Evolutionary conservation across 495 filamentous ascomycete species (phyloP).

Genomic region (Aspergillus homomorphus): DNA sequence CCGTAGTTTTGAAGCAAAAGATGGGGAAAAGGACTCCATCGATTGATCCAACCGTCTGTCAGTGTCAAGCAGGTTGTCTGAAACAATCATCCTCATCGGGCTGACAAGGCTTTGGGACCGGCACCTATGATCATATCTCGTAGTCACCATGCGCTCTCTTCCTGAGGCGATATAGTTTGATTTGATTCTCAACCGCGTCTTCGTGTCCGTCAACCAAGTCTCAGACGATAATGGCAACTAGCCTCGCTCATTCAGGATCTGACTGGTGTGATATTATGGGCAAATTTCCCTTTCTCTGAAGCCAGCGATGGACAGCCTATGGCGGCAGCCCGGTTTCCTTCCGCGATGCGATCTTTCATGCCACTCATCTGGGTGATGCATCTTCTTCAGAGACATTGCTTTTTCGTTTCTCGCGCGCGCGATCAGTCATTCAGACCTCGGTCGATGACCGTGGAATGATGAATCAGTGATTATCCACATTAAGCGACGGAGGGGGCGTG

Average conservation of each 20-base stretch:
- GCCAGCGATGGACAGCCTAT: not conserved
- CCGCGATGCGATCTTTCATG: not conserved
- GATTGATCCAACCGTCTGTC: conserved; percentile 1
- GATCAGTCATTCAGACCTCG: not conserved
- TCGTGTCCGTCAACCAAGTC: not conserved
- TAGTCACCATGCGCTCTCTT: not conserved
- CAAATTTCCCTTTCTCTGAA: not conserved
- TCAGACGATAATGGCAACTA: not conserved
- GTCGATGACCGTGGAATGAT: not conserved
- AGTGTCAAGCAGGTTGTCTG: not conserved
- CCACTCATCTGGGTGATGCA: not conserved
- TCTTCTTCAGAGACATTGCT: not conserved
- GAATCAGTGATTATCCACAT: not conserved
- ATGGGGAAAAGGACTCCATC: conserved; percentile 1
- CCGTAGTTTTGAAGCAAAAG: conserved; percentile 5
- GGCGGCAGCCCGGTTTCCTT: not conserved
- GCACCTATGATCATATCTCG: not conserved
- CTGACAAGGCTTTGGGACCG: not conserved
- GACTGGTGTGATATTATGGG: not conserved
- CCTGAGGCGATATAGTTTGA: not conserved
- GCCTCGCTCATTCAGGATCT: not conserved
- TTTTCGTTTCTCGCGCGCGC: not conserved
- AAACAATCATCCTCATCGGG: not conserved
- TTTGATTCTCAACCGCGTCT: not conserved
- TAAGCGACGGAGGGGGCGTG: not conserved